Evolutionary conservation across 148 eudicot genomes (phyloP), one percentile per base, ranked within the genome.

Genomic region (Beta vulgaris): DNA sequence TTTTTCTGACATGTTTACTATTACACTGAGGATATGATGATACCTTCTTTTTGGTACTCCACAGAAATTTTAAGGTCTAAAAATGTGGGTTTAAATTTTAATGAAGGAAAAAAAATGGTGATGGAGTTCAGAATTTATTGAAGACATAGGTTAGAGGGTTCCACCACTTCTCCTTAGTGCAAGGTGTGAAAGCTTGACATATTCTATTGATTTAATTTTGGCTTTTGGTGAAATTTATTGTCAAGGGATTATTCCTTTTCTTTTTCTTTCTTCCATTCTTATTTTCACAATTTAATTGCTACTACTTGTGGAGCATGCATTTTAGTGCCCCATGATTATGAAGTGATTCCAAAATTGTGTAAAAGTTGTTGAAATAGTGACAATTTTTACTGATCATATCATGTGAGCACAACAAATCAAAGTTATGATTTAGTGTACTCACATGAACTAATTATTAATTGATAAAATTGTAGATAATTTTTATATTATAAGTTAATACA

Each of bases 131-230:
- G 68, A 28, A 44, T 60, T 26, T 73, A 60, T 73, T 13, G 54
- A 43, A 54, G 66, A 29, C 25, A 57, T 15, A 23, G 23, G 25
- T 5, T n/a, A n/a, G 28, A 4, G 4, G 19, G 39, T 54, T 34
- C 43, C 46, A n/a, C 25, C 69, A 8, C 31, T 6, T 34, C 15
- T 35, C 16, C 13, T 34, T 40, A 26, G 21, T 14, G 35, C 16
- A 36, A 73, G 43, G 69, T 73, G 76, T 73, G 76, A 73, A 73
- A 26, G 69, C 58, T 43, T 73, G 69, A 34, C 44, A 46, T n/a
- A 13, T 28, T 73, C 60, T 25, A 37, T 21, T 29, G 32, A 11
- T 37, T 40, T 28, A 2, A n/a, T 7, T 59, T 59, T 72, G 53
- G 39, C 55, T 42, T 60, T 42, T 73, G 36, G 68, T 59, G 57